These are phyloP conservation scores for Mariannaea elegans DNA, from an alignment of 2,329 filamentous ascomycete genomes.

Conservation along the genomic window DNA sequence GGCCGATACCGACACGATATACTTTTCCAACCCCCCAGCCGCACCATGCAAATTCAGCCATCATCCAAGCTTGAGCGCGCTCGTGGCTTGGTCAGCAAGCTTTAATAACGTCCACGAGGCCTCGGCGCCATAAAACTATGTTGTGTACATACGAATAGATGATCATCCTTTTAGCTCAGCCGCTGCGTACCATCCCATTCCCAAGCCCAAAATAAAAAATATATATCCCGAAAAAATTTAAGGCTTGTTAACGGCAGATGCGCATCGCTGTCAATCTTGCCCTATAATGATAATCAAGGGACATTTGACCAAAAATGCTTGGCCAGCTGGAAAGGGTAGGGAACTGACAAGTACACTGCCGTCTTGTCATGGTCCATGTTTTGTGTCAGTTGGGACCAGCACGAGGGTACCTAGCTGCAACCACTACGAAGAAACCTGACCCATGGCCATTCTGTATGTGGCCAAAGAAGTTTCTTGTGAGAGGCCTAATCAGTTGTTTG, in stretches of 20 bases:
- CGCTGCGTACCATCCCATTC: not conserved
- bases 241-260: constrained; percentile 36
- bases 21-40: not conserved
- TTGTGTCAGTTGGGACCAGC: constrained; percentile 20
- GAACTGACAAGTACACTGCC: constrained; percentile 21
- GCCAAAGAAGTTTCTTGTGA: not conserved
- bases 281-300: not conserved
- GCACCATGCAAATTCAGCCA: not conserved
- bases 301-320: constrained; percentile 2
- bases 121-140: constrained; percentile 29
- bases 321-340: constrained; percentile 3
- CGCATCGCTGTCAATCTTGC: constrained; percentile 19
- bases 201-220: not conserved
- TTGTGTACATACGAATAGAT: constrained; percentile 8
- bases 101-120: constrained; percentile 34
- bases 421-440: constrained; percentile 21
- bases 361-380: constrained; percentile 10
- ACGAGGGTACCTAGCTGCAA: constrained; percentile 14
- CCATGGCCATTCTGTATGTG: constrained; percentile 2
- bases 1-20: not conserved
- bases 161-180: constrained; percentile 25
- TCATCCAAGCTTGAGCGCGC: no score
- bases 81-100: constrained; percentile 35
- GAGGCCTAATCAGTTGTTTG: not conserved
- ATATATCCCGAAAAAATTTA: not conserved